These are phyloP conservation scores for Euphorbia celastroides DNA, from an alignment of 441 rosid species.

Conservation along the genomic window DNA sequence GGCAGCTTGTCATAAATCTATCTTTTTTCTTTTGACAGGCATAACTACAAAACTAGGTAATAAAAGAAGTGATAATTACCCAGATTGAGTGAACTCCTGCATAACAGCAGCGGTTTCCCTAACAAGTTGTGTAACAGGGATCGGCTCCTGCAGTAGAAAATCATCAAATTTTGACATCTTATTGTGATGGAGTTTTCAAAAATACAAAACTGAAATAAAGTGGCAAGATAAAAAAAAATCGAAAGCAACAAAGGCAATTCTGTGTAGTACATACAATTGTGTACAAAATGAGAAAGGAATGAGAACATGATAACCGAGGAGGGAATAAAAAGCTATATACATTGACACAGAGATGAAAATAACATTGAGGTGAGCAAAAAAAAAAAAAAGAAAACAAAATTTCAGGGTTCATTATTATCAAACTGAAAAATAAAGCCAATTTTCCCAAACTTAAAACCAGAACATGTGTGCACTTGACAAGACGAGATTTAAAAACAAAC, in stretches of 20 bases:
- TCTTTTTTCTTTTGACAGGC: neutral
- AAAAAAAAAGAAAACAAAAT: neutral
- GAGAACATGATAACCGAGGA: neutral
- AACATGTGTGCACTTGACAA: neutral
- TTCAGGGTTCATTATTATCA: neutral
- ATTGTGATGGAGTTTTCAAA: neutral
- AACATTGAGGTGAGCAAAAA: neutral
- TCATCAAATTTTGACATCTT: conserved; percentile 1
- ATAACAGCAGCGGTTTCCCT: conserved; percentile 97
- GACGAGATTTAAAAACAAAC: neutral
- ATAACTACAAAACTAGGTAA: neutral
- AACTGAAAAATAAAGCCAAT: neutral
- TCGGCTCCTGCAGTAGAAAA: conserved; percentile 54
- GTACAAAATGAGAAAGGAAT: neutral
- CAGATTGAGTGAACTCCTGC: conserved; percentile 99
- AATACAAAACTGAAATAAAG: neutral
- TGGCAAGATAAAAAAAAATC: neutral
- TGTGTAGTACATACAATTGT: neutral
- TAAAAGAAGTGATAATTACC: conserved; percentile 38
- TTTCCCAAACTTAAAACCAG: neutral
- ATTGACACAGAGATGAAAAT: neutral
- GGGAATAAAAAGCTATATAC: neutral
- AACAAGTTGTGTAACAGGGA: conserved; percentile 93
- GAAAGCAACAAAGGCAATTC: neutral
- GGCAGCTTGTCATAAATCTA: neutral